Evolutionary conservation across 768 basidiomycete species (phyloP).

Genomic region (Tephrocybe rancida): DNA sequence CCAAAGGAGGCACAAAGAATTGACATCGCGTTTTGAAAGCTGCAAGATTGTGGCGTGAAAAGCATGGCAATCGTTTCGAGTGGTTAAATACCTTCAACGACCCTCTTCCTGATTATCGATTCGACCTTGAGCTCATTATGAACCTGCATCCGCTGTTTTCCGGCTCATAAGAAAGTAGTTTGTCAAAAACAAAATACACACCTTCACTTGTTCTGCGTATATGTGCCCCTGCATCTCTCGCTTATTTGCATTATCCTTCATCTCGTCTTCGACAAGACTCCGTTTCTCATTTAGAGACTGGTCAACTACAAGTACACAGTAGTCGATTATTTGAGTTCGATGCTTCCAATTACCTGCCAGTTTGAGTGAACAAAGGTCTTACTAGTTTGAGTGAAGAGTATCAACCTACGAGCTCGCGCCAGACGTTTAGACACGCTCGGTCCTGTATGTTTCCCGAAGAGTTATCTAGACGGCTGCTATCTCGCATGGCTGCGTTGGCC

Average conservation of each 20-base stretch:
- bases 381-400: constrained; percentile 20
- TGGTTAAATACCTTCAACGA: constrained; percentile 65
- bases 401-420: constrained; percentile 80
- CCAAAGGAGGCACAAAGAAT: constrained; percentile 73
- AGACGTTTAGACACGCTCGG: constrained; percentile 73
- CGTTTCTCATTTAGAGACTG: constrained; percentile 60
- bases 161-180: not conserved
- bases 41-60: constrained; percentile 25
- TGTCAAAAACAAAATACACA: constrained; percentile 21
- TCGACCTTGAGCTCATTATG: constrained; percentile 77
- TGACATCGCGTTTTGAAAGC: constrained; percentile 80
- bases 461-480: constrained; percentile 58
- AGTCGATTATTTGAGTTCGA: constrained; percentile 71
- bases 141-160: constrained; percentile 66
- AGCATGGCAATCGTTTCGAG: not conserved
- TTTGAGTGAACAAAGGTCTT: constrained; percentile 13
- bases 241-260: constrained; percentile 45
- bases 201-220: constrained; percentile 75
- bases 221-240: constrained; percentile 57
- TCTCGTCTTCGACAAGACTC: constrained; percentile 40
- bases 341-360: constrained; percentile 67
- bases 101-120: constrained; percentile 67
- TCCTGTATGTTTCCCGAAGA: constrained; percentile 60
- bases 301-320: constrained; percentile 75
- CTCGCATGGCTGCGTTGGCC: constrained; percentile 73